Evolutionary conservation across 75 land plant species (phyloP).

Genomic region (Cryptomeria japonica): DNA sequence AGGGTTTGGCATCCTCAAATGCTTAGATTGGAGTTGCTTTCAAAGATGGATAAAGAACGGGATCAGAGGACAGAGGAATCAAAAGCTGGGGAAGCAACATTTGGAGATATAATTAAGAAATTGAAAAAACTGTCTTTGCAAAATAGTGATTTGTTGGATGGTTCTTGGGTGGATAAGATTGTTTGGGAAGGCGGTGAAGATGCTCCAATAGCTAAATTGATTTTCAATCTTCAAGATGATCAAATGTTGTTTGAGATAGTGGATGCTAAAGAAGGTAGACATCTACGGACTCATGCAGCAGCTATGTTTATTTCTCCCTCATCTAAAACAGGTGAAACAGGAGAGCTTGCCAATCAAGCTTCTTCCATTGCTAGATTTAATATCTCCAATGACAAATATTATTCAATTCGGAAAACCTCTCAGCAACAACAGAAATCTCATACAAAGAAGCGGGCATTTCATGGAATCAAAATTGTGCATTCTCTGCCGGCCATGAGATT

Average conservation of each 20-base stretch:
- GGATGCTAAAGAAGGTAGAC: conserved; percentile 52
- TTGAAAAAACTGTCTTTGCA: conserved; percentile 46
- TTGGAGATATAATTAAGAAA: conserved; percentile 17
- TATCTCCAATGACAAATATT: conserved; percentile 93
- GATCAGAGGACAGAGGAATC: conserved; percentile 14
- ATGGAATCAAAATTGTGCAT: conserved; percentile 88
- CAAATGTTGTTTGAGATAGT: conserved; percentile 93
- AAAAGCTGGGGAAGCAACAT: conserved; percentile 7
- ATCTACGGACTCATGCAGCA: conserved; percentile 68
- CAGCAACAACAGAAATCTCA: conserved; percentile 80
- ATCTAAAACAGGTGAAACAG: conserved; percentile 30
- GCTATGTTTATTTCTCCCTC: conserved; percentile 76
- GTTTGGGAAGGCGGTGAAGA: conserved; percentile 64
- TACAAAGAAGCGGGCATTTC: conserved; percentile 76
- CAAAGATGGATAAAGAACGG: conserved; percentile 16
- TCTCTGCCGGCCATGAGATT: conserved; percentile 84
- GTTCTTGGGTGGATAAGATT: conserved; percentile 78
- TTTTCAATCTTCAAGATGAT: conserved; percentile 87
- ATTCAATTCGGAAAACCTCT: conserved; percentile 70
- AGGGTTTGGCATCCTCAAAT: conserved; percentile 68
- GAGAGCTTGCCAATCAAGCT: conserved; percentile 38
- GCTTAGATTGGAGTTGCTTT: conserved; percentile 58
- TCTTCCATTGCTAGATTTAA: conserved; percentile 64
- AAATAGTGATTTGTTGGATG: conserved; percentile 65
- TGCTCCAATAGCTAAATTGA: conserved; percentile 59